Percentiles rank a stretch among this genome's conserved stretches.
Conservation (phyloP, 1,284 basidiomycete genomes). For the Ceratobasidium sp. region DNA sequence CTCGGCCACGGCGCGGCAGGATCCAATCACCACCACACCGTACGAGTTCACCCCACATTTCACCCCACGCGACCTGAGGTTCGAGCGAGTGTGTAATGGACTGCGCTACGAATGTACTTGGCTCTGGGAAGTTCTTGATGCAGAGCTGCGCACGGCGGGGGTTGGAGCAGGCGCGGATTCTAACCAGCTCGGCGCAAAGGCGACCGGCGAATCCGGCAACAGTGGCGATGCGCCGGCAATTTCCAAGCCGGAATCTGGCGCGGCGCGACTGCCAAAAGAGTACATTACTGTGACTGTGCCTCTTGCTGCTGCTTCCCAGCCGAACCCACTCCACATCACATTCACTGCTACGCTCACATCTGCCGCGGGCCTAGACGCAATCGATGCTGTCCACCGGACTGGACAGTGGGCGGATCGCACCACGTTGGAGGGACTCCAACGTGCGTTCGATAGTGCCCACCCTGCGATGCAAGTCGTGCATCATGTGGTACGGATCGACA, state of each 20-base stretch:
- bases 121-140: constrained; percentile 27
- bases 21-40: not conserved
- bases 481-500: constrained; percentile 3
- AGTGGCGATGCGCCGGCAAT: not conserved
- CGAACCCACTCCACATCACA: not conserved
- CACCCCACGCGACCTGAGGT: constrained; percentile 9
- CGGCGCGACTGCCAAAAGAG: not conserved
- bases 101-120: constrained; percentile 26
- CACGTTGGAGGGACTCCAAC: constrained; percentile 25
- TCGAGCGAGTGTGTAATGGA: constrained; percentile 15
- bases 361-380: constrained; percentile 18
- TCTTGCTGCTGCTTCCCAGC: not conserved
- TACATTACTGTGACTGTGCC: not conserved
- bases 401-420: constrained; percentile 3
- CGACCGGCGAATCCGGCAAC: not conserved
- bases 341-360: constrained; percentile 9
- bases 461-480: constrained; percentile 25
- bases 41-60: not conserved
- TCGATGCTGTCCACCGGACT: constrained; percentile 5
- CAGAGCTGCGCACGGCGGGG: not conserved
- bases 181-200: not conserved
- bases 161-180: not conserved
- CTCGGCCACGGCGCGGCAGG: not conserved
- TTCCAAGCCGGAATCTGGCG: not conserved
- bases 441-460: constrained; percentile 36